These are phyloP conservation scores for Miscanthus lutarioriparius DNA, from an alignment of 176 grass and related monocot species.

Conservation along the genomic window DNA sequence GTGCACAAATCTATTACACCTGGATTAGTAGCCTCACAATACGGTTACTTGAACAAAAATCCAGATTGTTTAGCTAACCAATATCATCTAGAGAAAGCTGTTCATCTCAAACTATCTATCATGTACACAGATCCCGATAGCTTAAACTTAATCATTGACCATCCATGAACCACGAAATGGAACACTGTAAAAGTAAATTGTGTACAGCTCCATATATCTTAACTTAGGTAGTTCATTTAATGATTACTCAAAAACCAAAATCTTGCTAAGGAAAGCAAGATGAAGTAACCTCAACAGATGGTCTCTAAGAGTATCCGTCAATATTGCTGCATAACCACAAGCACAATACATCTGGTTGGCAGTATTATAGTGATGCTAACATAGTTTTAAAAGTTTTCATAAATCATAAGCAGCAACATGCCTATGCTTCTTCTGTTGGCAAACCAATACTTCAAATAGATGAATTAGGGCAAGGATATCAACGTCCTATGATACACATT, in stretches of 20 bases:
- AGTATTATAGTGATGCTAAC: not conserved
- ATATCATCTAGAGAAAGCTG: not conserved
- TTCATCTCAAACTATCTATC: not conserved
- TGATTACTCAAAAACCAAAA: not conserved
- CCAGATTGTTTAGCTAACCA: not conserved
- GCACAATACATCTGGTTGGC: not conserved
- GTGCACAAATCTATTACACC: not conserved
- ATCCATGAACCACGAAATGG: not conserved
- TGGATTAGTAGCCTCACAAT: not conserved
- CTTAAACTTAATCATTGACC: not conserved
- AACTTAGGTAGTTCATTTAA: not conserved
- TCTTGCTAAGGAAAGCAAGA: slow-evolving; percentile 2
- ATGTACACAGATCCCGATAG: not conserved
- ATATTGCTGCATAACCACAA: not conserved
- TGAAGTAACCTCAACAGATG: not conserved
- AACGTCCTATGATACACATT: not conserved
- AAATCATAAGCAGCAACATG: not conserved
- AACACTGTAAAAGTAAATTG: not conserved
- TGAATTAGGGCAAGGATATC: not conserved
- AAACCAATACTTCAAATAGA: not conserved
- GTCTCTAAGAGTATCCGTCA: not conserved
- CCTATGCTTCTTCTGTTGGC: not conserved
- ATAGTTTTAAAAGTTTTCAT: not conserved
- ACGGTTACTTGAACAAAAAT: not conserved
- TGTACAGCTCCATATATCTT: not conserved